These are phyloP conservation scores for Nakaseomyces bracarensis DNA, from an alignment of 1,139 yeast genomes.

Conservation along the genomic window DNA sequence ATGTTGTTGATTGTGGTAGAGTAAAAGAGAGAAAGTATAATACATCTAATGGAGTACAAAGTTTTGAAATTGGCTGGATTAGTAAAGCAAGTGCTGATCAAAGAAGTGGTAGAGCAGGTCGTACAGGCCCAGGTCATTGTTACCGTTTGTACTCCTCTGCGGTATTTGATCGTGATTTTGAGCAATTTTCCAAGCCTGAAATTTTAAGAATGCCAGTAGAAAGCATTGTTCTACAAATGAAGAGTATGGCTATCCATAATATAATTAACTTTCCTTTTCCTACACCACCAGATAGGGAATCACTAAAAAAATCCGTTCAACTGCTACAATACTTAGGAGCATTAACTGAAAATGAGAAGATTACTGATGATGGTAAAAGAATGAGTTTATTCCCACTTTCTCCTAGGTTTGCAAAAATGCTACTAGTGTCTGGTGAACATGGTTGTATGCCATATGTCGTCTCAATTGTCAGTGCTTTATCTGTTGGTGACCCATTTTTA, in stretches of 20 bases:
- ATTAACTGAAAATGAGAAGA: conserved; percentile 42
- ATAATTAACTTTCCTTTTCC: conserved; percentile 94
- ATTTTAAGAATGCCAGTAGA: conserved; percentile 93
- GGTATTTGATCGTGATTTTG: conserved; percentile 77
- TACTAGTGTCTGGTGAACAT: conserved; percentile 79
- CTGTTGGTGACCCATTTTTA: conserved; percentile 90
- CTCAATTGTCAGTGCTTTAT: conserved; percentile 83
- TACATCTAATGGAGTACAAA: conserved; percentile 82
- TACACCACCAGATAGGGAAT: conserved; percentile 69
- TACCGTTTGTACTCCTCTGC: conserved; percentile 94
- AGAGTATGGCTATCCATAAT: conserved; percentile 91
- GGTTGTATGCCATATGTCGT: conserved; percentile 79
- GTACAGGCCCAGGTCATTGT: conserved; percentile 99
- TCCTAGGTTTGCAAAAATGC: conserved; percentile 87
- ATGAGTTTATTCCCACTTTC: conserved; percentile 91
- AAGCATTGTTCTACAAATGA: conserved; percentile 89
- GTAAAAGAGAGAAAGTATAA: conserved; percentile 81
- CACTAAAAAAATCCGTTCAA: conserved; percentile 59
- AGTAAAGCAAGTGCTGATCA: conserved; percentile 95
- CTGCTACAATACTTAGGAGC: conserved; percentile 75
- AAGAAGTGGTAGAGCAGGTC: conserved; percentile 97
- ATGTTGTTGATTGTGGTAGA: conserved; percentile 93
- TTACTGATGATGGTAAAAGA: conserved; percentile 72
- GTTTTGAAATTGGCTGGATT: conserved; percentile 86
- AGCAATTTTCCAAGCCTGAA: conserved; percentile 79